phyloP scores from a whole-genome alignment of 192 early-diverging fungal genomes.

The Chytriomyces sp. region DNA sequence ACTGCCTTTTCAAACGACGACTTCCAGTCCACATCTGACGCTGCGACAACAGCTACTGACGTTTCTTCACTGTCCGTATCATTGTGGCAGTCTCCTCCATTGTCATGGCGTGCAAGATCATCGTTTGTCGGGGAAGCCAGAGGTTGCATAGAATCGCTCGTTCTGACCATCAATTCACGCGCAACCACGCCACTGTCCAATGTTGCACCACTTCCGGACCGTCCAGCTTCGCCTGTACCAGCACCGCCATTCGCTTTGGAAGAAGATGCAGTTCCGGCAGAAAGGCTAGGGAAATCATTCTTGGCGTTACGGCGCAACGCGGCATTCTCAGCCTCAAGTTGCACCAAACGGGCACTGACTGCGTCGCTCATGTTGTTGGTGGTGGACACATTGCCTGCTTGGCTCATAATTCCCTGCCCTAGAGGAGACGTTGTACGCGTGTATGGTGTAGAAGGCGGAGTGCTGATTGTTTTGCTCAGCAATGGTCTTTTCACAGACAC shows the following conservation, averaged over 20 bases:
- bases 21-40: constrained; percentile 22
- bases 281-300: background rate
- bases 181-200: background rate
- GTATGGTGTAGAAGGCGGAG: constrained; percentile 10
- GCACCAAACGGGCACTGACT: constrained; percentile 6
- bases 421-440: constrained; percentile 6
- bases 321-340: constrained; percentile 15
- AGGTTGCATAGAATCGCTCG: background rate
- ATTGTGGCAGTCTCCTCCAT: background rate
- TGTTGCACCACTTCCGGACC: background rate
- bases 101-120: background rate
- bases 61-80: background rate
- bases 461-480: constrained; percentile 8
- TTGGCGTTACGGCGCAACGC: constrained; percentile 8
- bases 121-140: background rate
- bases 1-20: constrained; percentile 21
- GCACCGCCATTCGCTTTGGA: background rate
- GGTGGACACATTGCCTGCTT: background rate
- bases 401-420: background rate
- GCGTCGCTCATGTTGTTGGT: constrained; percentile 2
- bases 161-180: background rate
- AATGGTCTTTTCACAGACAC: background rate
- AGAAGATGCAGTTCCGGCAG: background rate
- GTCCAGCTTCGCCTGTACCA: background rate
- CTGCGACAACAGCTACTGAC: background rate